phyloP scores from a whole-genome alignment of 352 stramenopile species.

The Globisporangium abappressorium region DNA sequence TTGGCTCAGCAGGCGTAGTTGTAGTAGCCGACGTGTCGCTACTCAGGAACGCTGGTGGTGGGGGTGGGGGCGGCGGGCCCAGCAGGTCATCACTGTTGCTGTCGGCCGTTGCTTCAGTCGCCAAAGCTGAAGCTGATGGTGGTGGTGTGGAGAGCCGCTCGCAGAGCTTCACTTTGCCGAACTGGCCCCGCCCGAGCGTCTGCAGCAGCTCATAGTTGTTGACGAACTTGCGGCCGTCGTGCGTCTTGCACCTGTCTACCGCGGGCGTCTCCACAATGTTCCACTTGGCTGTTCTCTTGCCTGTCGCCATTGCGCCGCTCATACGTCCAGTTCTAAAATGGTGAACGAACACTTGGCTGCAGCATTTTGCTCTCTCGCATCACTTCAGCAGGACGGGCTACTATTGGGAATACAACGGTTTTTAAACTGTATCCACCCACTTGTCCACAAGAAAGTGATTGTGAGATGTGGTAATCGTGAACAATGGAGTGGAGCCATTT shows the following conservation, averaged over 20 bases:
- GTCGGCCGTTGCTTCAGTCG: neutral
- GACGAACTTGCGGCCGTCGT: conserved; percentile 51
- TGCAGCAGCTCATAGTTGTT: conserved; percentile 82
- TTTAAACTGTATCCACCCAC: too few relatives aligned
- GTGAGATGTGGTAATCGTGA: too few relatives aligned
- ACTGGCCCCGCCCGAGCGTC: conserved; percentile 70
- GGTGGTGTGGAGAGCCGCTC: conserved; percentile 45
- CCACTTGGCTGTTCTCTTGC: conserved; percentile 25
- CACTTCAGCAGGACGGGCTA: too few relatives aligned
- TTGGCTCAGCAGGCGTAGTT: conserved; percentile 12
- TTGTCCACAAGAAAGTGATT: too few relatives aligned
- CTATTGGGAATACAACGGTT: too few relatives aligned
- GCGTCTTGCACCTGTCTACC: conserved; percentile 46
- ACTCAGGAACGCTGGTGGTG: conserved; percentile 8
- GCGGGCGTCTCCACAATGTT: conserved; percentile 66
- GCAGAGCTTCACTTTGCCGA: conserved; percentile 85
- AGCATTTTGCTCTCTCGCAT: neutral
- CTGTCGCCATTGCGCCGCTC: neutral
- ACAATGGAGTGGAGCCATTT: too few relatives aligned
- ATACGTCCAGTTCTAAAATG: too few relatives aligned
- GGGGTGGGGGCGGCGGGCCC: conserved; percentile 9
- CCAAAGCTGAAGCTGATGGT: neutral
- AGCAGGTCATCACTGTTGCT: neutral
- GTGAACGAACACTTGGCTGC: neutral
- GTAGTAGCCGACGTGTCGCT: conserved; percentile 2